Base-by-base conservation (phyloP, 2,329 filamentous ascomycete genomes). In the Phoma sp. region DNA sequence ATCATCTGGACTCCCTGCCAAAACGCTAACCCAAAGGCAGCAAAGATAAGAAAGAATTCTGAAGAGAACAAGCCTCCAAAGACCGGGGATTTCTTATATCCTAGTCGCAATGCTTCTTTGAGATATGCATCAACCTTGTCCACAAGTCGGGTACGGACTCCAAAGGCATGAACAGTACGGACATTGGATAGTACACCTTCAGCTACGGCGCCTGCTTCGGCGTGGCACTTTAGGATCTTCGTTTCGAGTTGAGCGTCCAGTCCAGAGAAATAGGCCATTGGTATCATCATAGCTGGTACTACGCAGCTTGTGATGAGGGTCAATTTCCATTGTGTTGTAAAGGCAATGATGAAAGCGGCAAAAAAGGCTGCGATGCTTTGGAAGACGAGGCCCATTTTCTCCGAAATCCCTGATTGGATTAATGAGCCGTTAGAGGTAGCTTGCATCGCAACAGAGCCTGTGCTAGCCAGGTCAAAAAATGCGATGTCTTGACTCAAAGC, bases 271-370 rank as follows among this genome's bases (percentile, higher is more conserved):
- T n/a, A n/a, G n/a, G n/a, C n/a, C n/a, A n/a, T n/a, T n/a, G n/a
- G n/a, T 12, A 28, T 28, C 7, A 28, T 28, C 26, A 6, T 12
- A 28, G 73, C 74, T 0, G 80, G 79, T 0, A 81, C 69, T 20
- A 80, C 76, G 42, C 72, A 75, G 47, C 78, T 72, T 28, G 73
- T 76, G 64, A 97, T 96, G 45, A 96, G 78, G 0, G 93, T 93
- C 60, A 97, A 79, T 75, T 93, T 96, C 90, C 92, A 96, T 76
- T 89, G 95, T 70, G 89, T 90, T 76, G 93, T 77, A 73, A 96
- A 97, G 4, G 89, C 91, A 64, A 97, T 95, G 53, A 96, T 78
- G 64, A 96, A 96, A 17, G 92, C 92, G 0, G 92, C 87, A 46
- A 80, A 77, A 68, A 97, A 96, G 5, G 57, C 58, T 10, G 62